A percentile compares a stretch with the other conserved stretches of the same genome.
Conservation (phyloP, 768 basidiomycete genomes). For the Phylloporus rhodoxanthus region DNA sequence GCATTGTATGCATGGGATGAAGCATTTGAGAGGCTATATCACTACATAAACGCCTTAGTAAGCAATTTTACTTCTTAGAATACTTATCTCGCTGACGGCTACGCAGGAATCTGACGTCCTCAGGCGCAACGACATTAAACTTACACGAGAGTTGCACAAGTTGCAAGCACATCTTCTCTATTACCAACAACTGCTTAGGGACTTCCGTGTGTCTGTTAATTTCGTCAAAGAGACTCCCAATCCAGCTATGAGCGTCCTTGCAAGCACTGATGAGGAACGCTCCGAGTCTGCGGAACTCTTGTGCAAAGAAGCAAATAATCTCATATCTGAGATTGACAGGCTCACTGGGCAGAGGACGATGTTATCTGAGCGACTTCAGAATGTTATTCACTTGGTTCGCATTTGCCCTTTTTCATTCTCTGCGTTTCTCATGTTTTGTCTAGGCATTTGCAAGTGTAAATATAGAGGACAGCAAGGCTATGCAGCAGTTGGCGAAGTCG, state of each 20-base stretch:
- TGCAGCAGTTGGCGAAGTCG: conserved; percentile 44
- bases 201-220: conserved; percentile 44
- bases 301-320: conserved; percentile 42
- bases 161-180: conserved; percentile 55
- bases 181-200: conserved; percentile 48
- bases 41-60: conserved; percentile 47
- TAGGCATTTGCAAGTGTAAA: conserved; percentile 59
- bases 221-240: conserved; percentile 46
- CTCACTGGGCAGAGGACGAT: conserved; percentile 33
- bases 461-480: conserved; percentile 46
- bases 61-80: conserved; percentile 3
- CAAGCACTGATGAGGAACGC: conserved; percentile 2
- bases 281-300: conserved; percentile 32
- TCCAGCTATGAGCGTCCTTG: conserved; percentile 38
- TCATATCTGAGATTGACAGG: conserved; percentile 46
- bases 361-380: conserved; percentile 31
- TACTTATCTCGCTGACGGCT: background rate
- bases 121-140: conserved; percentile 32
- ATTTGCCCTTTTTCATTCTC: background rate
- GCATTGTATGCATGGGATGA: conserved; percentile 61
- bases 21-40: conserved; percentile 45
- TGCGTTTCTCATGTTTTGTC: background rate
- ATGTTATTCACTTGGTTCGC: conserved; percentile 31
- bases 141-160: conserved; percentile 52
- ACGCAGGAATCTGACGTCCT: conserved; percentile 45